phyloP scores from a whole-genome alignment of 176 grass and related monocot genomes.

The Neostapfia colusana region DNA sequence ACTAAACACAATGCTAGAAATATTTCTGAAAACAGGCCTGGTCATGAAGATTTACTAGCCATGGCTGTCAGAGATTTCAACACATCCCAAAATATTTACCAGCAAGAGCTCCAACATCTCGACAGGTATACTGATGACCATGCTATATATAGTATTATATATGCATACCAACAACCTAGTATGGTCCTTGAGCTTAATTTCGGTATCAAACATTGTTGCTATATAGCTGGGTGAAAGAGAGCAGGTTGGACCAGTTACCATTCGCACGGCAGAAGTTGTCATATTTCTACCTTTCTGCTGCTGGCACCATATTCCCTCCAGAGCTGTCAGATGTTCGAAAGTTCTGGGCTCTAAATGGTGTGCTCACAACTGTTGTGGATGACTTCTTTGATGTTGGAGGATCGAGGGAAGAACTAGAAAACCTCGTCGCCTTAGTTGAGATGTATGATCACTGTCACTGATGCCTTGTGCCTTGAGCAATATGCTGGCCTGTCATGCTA shows the following conservation, averaged over 20 bases:
- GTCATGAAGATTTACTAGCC: constrained; percentile 42
- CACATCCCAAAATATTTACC: constrained; percentile 50
- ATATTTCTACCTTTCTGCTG: constrained; percentile 70
- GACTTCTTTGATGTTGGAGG: constrained; percentile 85
- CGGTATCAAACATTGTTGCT: neutral
- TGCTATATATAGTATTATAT: neutral
- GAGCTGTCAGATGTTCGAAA: constrained; percentile 61
- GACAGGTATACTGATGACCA: constrained; percentile 23
- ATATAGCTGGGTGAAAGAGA: constrained; percentile 65
- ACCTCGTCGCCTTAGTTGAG: constrained; percentile 59
- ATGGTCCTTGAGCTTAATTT: neutral
- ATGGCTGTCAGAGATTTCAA: constrained; percentile 56
- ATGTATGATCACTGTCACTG: constrained; percentile 34
- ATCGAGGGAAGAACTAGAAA: constrained; percentile 67
- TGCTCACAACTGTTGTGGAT: constrained; percentile 63
- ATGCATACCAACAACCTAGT: neutral
- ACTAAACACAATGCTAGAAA: neutral
- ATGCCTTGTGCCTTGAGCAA: neutral
- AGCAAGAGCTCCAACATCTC: constrained; percentile 15
- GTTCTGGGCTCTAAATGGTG: constrained; percentile 61
- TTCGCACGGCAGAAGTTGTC: constrained; percentile 67
- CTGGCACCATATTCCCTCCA: constrained; percentile 57
- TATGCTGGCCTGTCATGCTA: neutral
- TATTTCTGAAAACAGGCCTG: constrained; percentile 48
- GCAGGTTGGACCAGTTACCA: constrained; percentile 57